Base-by-base conservation (phyloP, 768 basidiomycete genomes). In the Lactifluus pinguis region DNA sequence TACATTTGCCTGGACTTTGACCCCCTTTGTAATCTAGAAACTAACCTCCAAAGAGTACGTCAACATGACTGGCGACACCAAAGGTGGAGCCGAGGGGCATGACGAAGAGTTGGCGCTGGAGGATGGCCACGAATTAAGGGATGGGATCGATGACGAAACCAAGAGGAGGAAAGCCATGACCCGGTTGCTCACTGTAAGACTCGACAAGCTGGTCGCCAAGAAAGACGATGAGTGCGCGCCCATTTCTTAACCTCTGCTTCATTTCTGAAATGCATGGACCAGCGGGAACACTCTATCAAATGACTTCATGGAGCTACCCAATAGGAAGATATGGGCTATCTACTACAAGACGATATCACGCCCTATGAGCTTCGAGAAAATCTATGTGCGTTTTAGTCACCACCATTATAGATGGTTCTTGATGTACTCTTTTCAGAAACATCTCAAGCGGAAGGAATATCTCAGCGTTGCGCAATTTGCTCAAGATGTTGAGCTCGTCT, bases 401-500 rank as follows among this genome's bases (percentile, higher is more conserved):
- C 63, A 19, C 32, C 64, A 56, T 6, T 62, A 53, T 30, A 42
- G 36, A 29, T 65, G 15, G 17, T 32, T 25, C 50, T 49, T 36
- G 14, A 53, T 42, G 9, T 11, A 21, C 8, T n/a, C 42, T 36
- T 44, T 10, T 19, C 36, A 98, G 94, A 86, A 85, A 82, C 83
- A 82, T 52, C 76, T 95, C 64, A 86, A 90, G 68, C 82, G 82
- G 59, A 89, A 92, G 69, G 85, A 88, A 65, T 98, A 95, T 69
- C 68, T 70, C 21, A 80, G 77, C 2, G 74, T 81, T 6, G 76
- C 79, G 4, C 85, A 87, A 29, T 95, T 95, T 68, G 86, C 87
- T 48, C 82, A 82, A 9, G 95, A 98, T 61, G 87, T 95, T 14
- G 91, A 94, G 67, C 80, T 94, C 45, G 87, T 98, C 29, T 95